Base-by-base conservation (phyloP, 768 basidiomycete genomes). In the Albatrellus ellisii region DNA sequence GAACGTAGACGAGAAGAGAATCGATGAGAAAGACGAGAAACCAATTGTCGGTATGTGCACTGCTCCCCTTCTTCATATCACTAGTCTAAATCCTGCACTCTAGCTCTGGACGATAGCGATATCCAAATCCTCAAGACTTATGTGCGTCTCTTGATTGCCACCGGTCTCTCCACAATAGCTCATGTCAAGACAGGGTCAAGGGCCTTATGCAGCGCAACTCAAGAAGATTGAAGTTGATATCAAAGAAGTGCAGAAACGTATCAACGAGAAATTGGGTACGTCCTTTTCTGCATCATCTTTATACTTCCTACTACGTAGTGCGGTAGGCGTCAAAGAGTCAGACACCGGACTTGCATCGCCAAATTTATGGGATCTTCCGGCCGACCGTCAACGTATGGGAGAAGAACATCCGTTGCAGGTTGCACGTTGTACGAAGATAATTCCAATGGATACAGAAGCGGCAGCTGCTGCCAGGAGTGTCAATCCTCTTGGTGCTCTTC, bases 51-150 rank as follows among this genome's bases (percentile, higher is more conserved):
- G 58, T 56, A 41, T 38, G 39, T 25, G 31, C 35, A 20, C 6
- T 22, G 26, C 18, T 28, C 20, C 33, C 39, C 18, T 39, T 18
- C 29, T 18, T 37, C 18, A 10, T 22, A 2, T 24, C 15, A 42
- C 22, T 5, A n/a, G 35, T 27, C 9, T 6, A 17, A 2, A 55
- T 21, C 59, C 36, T 3, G 22, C 22, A 27, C 2, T 39, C 3
- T 46, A 95, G 94, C 83, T 39, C 78, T 99, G 47, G 95, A 98
- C 57, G 94, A 97, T 54, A 90, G 88, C 51, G 95, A 98, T 59
- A 99, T 99, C 39, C 94, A 98, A 60, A 95, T 99, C 52, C 76
- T 99, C 49, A 95, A 97, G 68, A 99, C 94, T 46, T 98, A 98
- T 62, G 94, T 89, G 61, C 46, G 79, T 54, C 27, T 52, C 21